A percentile compares a stretch with the other conserved stretches of the same genome.
phyloP scores from a whole-genome alignment of 2,329 filamentous ascomycete species.

The Stachybotrys echinatus region DNA sequence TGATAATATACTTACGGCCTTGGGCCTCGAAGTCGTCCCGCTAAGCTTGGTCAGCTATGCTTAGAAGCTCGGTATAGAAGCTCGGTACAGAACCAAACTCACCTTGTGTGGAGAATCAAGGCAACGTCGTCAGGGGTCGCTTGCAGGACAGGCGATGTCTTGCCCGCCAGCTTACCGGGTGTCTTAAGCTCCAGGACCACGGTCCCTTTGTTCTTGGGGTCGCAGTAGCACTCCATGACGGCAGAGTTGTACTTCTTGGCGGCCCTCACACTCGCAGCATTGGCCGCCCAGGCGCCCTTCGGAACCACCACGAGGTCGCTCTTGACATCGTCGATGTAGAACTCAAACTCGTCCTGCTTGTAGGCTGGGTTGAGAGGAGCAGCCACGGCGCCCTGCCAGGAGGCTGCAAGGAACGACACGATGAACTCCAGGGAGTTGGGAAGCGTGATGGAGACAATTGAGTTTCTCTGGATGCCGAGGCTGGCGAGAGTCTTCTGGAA shows the following conservation, averaged over 20 bases:
- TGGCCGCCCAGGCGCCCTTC: conserved; percentile 58
- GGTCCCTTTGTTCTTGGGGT: conserved; percentile 50
- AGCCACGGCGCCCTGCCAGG: conserved; percentile 79
- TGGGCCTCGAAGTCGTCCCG: conserved; percentile 79
- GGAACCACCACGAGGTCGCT: conserved; percentile 76
- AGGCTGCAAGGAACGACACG: conserved; percentile 76
- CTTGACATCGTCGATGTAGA: conserved; percentile 84
- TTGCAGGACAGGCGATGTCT: conserved; percentile 32
- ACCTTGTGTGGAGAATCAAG: conserved; percentile 73
- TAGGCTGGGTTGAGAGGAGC: conserved; percentile 85
- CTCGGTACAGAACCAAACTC: conserved; percentile 8
- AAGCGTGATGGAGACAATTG: conserved; percentile 76
- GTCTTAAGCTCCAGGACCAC: conserved; percentile 77
- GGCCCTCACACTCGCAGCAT: conserved; percentile 68
- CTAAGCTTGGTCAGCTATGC: conserved; percentile 27
- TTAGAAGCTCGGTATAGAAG: not conserved
- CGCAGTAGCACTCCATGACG: conserved; percentile 84
- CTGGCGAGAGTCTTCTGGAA: conserved; percentile 77
- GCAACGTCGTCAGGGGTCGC: conserved; percentile 74
- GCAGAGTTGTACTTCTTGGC: conserved; percentile 75
- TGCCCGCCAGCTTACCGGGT: conserved; percentile 55
- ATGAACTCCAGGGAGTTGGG: conserved; percentile 87
- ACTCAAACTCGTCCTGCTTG: conserved; percentile 87
- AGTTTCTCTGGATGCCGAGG: conserved; percentile 62
- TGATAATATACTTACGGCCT: conserved; percentile 54